Evolutionary conservation across 1,284 basidiomycete genomes (phyloP).

Genomic region (Ceratobasidium sp.): DNA sequence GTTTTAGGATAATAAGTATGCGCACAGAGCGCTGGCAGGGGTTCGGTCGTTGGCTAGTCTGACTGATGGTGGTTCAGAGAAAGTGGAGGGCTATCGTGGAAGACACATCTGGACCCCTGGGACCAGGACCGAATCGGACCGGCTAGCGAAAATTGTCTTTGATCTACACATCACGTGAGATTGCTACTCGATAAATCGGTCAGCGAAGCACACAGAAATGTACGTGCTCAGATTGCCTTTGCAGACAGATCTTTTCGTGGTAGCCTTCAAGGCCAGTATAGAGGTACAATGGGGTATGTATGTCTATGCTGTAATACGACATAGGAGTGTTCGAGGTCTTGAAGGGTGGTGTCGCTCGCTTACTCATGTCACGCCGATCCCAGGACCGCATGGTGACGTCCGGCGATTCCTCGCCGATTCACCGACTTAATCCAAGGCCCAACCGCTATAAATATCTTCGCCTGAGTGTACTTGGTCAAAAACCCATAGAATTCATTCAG

Average conservation of each 20-base stretch:
- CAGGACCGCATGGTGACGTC: slow-evolving; percentile 9
- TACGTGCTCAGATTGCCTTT: neutral
- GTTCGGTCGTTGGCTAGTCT: neutral
- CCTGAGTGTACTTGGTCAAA: no score
- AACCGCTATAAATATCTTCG: neutral
- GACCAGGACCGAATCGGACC: slow-evolving; percentile 13
- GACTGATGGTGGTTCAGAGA: slow-evolving; percentile 18
- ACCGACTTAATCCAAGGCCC: neutral
- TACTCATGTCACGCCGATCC: slow-evolving; percentile 21
- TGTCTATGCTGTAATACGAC: neutral
- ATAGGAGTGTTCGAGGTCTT: slow-evolving; percentile 18
- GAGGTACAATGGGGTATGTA: no score
- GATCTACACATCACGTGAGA: slow-evolving; percentile 14
- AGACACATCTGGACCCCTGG: slow-evolving; percentile 28
- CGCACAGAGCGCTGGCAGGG: slow-evolving; percentile 21
- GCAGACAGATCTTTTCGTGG: no score
- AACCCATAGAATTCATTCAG: no score
- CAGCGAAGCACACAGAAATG: neutral
- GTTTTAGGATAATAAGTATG: neutral
- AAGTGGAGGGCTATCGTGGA: slow-evolving; percentile 21
- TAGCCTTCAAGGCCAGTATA: no score
- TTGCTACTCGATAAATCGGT: neutral
- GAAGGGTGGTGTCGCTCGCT: neutral
- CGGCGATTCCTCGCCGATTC: neutral
- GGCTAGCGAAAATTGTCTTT: slow-evolving; percentile 8